phyloP scores from a whole-genome alignment of 805 yeast genomes.

The Lachancea kluyveri region DNA sequence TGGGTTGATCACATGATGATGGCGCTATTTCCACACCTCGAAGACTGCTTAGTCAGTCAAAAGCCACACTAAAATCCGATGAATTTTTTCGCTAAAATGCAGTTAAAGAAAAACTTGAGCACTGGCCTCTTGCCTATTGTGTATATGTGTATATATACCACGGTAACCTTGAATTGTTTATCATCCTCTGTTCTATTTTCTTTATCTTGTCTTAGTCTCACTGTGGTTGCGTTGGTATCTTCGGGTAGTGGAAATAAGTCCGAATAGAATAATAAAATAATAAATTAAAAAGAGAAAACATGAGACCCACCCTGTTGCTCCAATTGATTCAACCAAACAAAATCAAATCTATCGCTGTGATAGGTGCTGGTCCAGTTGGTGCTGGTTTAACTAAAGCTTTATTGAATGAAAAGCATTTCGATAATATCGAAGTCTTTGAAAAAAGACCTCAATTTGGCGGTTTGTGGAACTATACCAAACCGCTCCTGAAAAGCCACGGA shows the following conservation, averaged over 20 bases:
- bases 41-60: constrained; percentile 3
- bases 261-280: no score
- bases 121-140: no score
- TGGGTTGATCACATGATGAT: not conserved
- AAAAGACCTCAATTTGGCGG: constrained; percentile 56
- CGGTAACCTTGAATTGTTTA: no score
- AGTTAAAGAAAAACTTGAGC: no score
- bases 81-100: no score
- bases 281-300: no score
- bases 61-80: no score
- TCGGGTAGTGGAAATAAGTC: no score
- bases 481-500: constrained; percentile 6
- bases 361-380: constrained; percentile 74
- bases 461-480: constrained; percentile 57
- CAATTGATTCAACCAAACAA: constrained; percentile 1
- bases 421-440: constrained; percentile 51
- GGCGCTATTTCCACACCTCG: not conserved
- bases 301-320: not conserved
- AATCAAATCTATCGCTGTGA: constrained; percentile 43
- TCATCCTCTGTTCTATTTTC: no score
- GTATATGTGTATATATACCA: no score
- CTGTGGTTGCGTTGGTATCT: no score
- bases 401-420: constrained; percentile 40
- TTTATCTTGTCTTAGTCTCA: no score
- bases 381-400: constrained; percentile 57